Evolutionary conservation across 2,329 filamentous ascomycete genomes (phyloP), one percentile per base, ranked within the genome.

Genomic region (Cladophialophora immunda): DNA sequence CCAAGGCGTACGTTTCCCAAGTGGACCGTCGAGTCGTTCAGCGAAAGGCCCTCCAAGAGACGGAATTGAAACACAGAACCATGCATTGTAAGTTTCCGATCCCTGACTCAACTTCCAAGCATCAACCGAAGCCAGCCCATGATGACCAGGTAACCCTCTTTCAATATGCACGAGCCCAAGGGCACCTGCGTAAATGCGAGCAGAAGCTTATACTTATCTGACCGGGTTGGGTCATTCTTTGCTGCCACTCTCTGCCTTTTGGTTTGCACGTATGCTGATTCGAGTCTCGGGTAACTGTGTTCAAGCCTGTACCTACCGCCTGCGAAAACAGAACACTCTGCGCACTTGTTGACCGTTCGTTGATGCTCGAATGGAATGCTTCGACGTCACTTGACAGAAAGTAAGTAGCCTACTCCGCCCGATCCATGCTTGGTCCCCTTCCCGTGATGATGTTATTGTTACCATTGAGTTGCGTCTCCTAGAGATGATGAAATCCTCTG

Each of bases 141-240:
- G 45, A 50, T 25, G 45, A 50, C 19, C 19, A 50, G 8, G 4
- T 22, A 17, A 11, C 19, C 19, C 19, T 50, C 19, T 50, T 6
- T 50, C 45, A 25, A 50, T 50, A 50, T 25, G 45, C 45, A 25
- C 19, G n/a, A 50, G 7, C 7, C 19, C 13, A 7, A 25, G 22
- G 45, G 45, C 22, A 50, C 13, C 45, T 13, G 45, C 8, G 13
- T 50, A 50, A 25, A 50, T 50, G 45, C 45, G 45, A 50, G 25
- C 7, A 50, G 22, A 50, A 13, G 45, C 45, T 50, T 50, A 25
- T 50, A 25, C 45, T 50, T 50, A 25, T 25, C 45, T 50, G 45
- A 50, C 25, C 7, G 8, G 45, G 22, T 19, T 25, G 6, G 19
- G 9, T 50, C 19, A 11, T 25, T 50, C 45, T 6, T 45, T 50